phyloP scores from a whole-genome alignment of 495 filamentous ascomycete species.

The Xylaria bambusicola region DNA sequence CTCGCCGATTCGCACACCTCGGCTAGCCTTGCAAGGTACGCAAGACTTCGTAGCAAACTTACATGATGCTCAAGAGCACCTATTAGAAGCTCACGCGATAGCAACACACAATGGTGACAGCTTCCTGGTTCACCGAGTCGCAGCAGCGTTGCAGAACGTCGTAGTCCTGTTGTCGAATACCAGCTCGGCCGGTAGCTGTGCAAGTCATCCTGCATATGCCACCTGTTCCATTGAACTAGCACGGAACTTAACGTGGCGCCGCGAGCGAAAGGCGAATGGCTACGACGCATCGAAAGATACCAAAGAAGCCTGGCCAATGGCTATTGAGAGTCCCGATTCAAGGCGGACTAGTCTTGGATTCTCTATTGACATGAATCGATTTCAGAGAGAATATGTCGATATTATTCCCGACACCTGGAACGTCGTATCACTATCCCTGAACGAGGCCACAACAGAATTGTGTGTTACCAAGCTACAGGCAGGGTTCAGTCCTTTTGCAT shows the following conservation, averaged over 20 bases:
- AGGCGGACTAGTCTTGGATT: constrained; percentile 40
- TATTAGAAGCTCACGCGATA: constrained; percentile 57
- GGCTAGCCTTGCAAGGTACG: constrained; percentile 26
- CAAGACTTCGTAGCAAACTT: constrained; percentile 59
- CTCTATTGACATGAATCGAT: constrained; percentile 51
- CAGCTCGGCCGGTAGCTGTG: constrained; percentile 28
- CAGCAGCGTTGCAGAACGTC: constrained; percentile 60
- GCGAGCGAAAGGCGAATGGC: constrained; percentile 57
- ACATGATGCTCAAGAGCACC: constrained; percentile 58
- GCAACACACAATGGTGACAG: constrained; percentile 50
- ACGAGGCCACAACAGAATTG: constrained; percentile 77
- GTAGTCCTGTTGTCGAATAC: constrained; percentile 68
- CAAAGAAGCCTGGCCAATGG: constrained; percentile 32
- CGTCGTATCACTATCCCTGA: constrained; percentile 80
- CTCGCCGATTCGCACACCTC: constrained; percentile 31
- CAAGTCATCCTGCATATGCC: constrained; percentile 59
- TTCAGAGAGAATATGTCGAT: constrained; percentile 73
- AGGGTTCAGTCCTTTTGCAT: constrained; percentile 73
- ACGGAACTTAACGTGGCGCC: constrained; percentile 59
- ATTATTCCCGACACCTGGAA: constrained; percentile 84
- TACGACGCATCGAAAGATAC: constrained; percentile 34
- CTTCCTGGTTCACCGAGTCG: constrained; percentile 56
- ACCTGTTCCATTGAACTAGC: constrained; percentile 63
- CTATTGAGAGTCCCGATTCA: constrained; percentile 22
- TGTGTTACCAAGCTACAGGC: constrained; percentile 76